phyloP scores from a whole-genome alignment of 2,329 filamentous ascomycete species.

The Nothophoma quercina region DNA sequence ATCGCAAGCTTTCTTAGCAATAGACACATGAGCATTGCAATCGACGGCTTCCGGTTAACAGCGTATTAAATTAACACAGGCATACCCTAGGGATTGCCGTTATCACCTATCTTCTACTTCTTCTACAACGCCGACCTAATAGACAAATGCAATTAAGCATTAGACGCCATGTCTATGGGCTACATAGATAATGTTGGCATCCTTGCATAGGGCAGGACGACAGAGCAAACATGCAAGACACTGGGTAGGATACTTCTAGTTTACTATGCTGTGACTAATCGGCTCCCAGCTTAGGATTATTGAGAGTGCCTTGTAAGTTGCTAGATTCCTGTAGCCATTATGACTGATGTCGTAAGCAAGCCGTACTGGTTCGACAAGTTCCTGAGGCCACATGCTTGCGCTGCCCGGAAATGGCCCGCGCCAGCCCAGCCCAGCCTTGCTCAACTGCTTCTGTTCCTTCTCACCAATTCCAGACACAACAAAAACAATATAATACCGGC shows the following conservation, averaged over 20 bases:
- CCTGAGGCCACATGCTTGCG: not conserved
- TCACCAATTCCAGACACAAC: not conserved
- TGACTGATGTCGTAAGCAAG: constrained; percentile 9
- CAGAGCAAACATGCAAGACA: constrained; percentile 1
- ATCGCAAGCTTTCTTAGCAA: not conserved
- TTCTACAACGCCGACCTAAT: constrained; percentile 45
- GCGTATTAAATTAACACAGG: constrained; percentile 27
- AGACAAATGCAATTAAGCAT: constrained; percentile 12
- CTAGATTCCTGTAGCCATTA: too few relatives aligned
- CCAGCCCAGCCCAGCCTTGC: not conserved
- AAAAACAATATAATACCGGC: not conserved
- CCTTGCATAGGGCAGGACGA: not conserved
- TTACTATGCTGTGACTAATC: too few relatives aligned
- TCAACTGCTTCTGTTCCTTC: not conserved
- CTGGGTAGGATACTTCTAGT: too few relatives aligned
- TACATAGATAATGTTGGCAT: not conserved
- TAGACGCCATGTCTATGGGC: not conserved
- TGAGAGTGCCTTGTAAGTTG: too few relatives aligned
- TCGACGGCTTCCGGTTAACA: constrained; percentile 22
- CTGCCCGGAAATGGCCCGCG: not conserved
- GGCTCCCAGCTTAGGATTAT: too few relatives aligned
- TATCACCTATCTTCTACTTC: constrained; percentile 44
- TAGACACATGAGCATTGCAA: not conserved
- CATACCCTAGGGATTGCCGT: constrained; percentile 41
- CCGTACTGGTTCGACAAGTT: constrained; percentile 4